Percentiles rank a stretch among this genome's conserved stretches.
Conservation (phyloP, 2,329 filamentous ascomycete species). For the Balansia obtecta region DNA sequence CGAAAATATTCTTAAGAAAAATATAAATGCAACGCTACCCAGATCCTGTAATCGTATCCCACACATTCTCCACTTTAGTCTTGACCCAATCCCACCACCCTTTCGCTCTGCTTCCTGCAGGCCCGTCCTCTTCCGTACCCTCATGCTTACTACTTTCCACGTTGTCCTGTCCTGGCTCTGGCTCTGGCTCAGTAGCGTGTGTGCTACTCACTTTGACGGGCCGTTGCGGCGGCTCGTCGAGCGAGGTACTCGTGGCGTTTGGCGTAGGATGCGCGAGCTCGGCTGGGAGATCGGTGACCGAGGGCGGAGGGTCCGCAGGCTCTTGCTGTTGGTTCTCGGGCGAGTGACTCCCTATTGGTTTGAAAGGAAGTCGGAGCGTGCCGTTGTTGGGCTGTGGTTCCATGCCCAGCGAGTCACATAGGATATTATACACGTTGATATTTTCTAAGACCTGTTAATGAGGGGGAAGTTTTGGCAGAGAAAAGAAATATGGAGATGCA, state of each 20-base stretch:
- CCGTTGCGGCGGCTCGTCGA: neutral
- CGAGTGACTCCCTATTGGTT: conserved; percentile 49
- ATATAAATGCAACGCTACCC: neutral
- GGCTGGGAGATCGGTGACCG: neutral
- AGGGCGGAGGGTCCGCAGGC: conserved; percentile 36
- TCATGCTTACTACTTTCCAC: neutral
- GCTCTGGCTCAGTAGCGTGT: neutral
- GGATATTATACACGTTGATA: conserved; percentile 84
- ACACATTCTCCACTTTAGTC: conserved; percentile 32
- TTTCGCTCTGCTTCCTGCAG: conserved; percentile 20
- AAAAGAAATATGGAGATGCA: neutral
- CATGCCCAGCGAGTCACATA: conserved; percentile 78
- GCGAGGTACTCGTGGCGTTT: neutral
- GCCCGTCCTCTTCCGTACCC: conserved; percentile 8
- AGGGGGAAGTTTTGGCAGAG: neutral
- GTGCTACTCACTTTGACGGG: conserved; percentile 1
- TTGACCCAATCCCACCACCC: conserved; percentile 40
- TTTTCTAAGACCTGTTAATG: conserved; percentile 52
- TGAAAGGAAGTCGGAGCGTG: conserved; percentile 62
- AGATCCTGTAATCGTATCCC: conserved; percentile 29
- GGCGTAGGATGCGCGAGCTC: neutral
- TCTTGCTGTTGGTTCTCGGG: conserved; percentile 32
- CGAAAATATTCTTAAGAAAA: too few species aligned
- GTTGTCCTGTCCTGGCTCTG: neutral
- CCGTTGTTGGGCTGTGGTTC: conserved; percentile 72